Conservation (phyloP, 164 flowering plant species). For the Aristolochia fimbriata region DNA sequence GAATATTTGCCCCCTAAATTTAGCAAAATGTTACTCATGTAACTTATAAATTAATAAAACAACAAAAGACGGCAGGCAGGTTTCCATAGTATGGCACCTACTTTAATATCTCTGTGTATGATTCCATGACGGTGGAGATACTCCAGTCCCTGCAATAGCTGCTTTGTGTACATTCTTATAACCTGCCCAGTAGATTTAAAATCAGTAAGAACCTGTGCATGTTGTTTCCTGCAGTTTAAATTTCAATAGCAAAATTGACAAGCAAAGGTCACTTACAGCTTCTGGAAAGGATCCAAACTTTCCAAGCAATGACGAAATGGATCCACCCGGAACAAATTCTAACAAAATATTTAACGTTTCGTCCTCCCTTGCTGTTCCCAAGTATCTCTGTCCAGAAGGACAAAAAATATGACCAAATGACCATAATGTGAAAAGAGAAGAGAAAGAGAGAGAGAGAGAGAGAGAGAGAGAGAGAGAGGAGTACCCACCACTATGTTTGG, state of each 20-base stretch:
- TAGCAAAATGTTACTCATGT: not conserved
- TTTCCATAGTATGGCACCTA: constrained; percentile 6
- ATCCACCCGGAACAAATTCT: constrained; percentile 99
- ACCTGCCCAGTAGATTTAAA: constrained; percentile 41
- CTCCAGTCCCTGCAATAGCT: constrained; percentile 76
- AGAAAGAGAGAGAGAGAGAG: not conserved
- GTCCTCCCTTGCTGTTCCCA: constrained; percentile 92
- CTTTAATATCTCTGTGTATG: constrained; percentile 98
- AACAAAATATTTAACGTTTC: constrained; percentile 74
- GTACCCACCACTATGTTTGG: constrained; percentile 87
- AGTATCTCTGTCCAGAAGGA: constrained; percentile 56
- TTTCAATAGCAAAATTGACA: not conserved
- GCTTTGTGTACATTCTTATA: constrained; percentile 79
- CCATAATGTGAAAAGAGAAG: not conserved
- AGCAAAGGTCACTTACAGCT: constrained; percentile 47
- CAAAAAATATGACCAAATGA: not conserved
- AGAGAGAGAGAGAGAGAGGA: not conserved
- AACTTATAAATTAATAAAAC: not conserved
- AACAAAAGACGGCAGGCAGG: not conserved
- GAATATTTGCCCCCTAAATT: constrained; percentile 85
- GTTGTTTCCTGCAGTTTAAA: not conserved
- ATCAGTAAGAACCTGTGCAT: constrained; percentile 1
- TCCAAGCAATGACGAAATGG: constrained; percentile 87
- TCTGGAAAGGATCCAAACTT: constrained; percentile 97
- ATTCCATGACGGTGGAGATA: constrained; percentile 85